These are phyloP conservation scores for Candida silvicultrix DNA, from an alignment of 805 yeast species.

Conservation along the genomic window DNA sequence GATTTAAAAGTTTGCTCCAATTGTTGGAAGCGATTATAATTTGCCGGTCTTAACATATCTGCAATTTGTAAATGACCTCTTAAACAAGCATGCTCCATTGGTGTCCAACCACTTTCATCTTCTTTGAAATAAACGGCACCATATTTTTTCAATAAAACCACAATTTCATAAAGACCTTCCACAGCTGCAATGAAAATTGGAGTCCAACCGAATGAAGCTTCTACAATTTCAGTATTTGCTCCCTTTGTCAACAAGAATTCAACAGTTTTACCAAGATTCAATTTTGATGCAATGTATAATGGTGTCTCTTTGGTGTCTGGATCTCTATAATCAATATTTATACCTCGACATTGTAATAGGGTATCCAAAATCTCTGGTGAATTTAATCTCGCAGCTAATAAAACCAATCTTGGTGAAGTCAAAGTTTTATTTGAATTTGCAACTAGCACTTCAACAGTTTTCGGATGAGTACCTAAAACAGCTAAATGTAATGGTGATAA, in stretches of 20 bases:
- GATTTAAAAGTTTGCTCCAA: slow-evolving; percentile 8
- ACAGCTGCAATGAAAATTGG: slow-evolving; percentile 88
- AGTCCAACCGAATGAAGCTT: slow-evolving; percentile 85
- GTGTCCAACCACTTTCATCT: slow-evolving; percentile 93
- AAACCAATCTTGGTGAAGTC: slow-evolving; percentile 50
- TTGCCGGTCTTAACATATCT: slow-evolving; percentile 47
- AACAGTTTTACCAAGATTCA: slow-evolving; percentile 49
- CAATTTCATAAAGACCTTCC: slow-evolving; percentile 65
- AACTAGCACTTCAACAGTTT: slow-evolving; percentile 58
- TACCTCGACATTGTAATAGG: slow-evolving; percentile 48
- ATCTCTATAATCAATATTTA: slow-evolving; percentile 60
- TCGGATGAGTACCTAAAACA: slow-evolving; percentile 76
- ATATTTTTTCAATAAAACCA: slow-evolving; percentile 41
- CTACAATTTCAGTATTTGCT: slow-evolving; percentile 74
- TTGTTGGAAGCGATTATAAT: slow-evolving; percentile 27
- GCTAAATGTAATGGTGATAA: slow-evolving; percentile 81
- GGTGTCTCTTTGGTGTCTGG: slow-evolving; percentile 68
- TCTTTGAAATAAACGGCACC: slow-evolving; percentile 49
- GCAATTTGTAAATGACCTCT: slow-evolving; percentile 80
- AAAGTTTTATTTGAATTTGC: slow-evolving; percentile 34
- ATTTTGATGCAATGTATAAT: slow-evolving; percentile 71
- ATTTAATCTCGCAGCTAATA: slow-evolving; percentile 55
- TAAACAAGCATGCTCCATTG: slow-evolving; percentile 93
- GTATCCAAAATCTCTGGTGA: slow-evolving; percentile 49
- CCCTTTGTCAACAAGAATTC: slow-evolving; percentile 45